Conservation (phyloP, 768 basidiomycete species). For the Amanita pallidorosea region DNA sequence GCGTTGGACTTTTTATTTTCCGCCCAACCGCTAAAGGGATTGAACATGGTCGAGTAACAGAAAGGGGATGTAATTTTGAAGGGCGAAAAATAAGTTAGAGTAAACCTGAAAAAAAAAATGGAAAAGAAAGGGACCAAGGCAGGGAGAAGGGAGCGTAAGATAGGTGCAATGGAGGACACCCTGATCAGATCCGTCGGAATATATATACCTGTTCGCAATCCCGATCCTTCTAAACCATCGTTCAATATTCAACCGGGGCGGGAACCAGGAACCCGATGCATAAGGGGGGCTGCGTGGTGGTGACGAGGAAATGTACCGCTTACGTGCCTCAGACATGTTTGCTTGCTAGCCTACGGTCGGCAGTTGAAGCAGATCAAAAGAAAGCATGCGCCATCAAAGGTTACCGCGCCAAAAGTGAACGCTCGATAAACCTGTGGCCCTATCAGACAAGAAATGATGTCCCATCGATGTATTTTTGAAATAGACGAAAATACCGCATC, state of each 20-base stretch:
- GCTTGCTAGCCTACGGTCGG: neutral
- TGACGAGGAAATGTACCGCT: neutral
- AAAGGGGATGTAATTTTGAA: conserved; percentile 1
- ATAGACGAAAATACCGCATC: neutral
- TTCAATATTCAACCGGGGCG: too few species aligned
- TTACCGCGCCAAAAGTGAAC: neutral
- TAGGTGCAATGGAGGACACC: neutral
- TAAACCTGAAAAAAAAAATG: neutral
- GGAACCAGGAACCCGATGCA: too few species aligned
- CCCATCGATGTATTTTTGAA: neutral
- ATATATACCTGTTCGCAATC: too few species aligned
- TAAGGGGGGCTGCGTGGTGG: neutral
- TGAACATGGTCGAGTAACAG: conserved; percentile 19
- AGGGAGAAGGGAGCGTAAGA: neutral
- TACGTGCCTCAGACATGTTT: neutral
- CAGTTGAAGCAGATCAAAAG: neutral
- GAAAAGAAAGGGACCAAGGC: neutral
- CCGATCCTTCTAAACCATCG: too few species aligned
- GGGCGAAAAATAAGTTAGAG: conserved; percentile 3
- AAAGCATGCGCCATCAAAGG: neutral
- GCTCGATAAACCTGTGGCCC: neutral
- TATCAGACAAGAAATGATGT: neutral
- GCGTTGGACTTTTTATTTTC: conserved; percentile 16
- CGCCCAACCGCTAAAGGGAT: conserved; percentile 30
- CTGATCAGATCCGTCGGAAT: neutral